phyloP scores from a whole-genome alignment of 192 early-diverging fungal genomes.

The Linnemannia elongata region DNA sequence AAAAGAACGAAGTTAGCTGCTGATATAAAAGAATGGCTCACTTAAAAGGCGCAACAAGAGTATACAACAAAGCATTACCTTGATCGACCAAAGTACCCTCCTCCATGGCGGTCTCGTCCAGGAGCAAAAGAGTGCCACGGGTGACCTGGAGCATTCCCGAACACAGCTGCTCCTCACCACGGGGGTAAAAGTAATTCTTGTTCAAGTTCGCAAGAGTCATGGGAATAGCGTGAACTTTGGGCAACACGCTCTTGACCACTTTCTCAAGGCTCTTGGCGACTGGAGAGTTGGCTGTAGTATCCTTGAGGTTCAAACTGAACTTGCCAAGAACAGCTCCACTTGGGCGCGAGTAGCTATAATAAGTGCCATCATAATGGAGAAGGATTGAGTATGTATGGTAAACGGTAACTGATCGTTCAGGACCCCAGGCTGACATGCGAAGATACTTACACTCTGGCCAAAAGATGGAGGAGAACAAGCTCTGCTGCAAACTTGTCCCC shows the following conservation, averaged over 20 bases:
- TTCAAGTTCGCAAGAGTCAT: slow-evolving; percentile 76
- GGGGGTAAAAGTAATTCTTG: slow-evolving; percentile 67
- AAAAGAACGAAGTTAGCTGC: neutral
- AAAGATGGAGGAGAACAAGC: slow-evolving; percentile 75
- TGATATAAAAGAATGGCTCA: neutral
- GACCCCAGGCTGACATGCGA: neutral
- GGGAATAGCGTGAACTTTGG: slow-evolving; percentile 71
- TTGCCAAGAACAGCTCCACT: slow-evolving; percentile 74
- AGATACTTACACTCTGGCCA: slow-evolving; percentile 71
- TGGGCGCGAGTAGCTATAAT: slow-evolving; percentile 56
- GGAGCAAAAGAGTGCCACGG: slow-evolving; percentile 67
- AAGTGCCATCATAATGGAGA: neutral
- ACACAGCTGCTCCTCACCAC: slow-evolving; percentile 68
- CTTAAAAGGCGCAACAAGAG: neutral
- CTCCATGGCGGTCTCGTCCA: slow-evolving; percentile 80
- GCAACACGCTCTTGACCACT: slow-evolving; percentile 55
- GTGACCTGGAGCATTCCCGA: slow-evolving; percentile 78
- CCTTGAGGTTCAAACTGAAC: slow-evolving; percentile 75
- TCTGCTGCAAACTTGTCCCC: slow-evolving; percentile 78
- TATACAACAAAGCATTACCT: slow-evolving; percentile 47
- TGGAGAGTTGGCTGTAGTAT: slow-evolving; percentile 33
- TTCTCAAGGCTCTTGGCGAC: slow-evolving; percentile 12
- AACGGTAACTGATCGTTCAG: neutral
- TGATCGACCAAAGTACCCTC: slow-evolving; percentile 77
- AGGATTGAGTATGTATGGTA: neutral